A percentile compares a stretch with the other conserved stretches of the same genome.
These are phyloP conservation scores for Cryphonectria japonica DNA, from an alignment of 2,329 filamentous ascomycete species.

Conservation along the genomic window DNA sequence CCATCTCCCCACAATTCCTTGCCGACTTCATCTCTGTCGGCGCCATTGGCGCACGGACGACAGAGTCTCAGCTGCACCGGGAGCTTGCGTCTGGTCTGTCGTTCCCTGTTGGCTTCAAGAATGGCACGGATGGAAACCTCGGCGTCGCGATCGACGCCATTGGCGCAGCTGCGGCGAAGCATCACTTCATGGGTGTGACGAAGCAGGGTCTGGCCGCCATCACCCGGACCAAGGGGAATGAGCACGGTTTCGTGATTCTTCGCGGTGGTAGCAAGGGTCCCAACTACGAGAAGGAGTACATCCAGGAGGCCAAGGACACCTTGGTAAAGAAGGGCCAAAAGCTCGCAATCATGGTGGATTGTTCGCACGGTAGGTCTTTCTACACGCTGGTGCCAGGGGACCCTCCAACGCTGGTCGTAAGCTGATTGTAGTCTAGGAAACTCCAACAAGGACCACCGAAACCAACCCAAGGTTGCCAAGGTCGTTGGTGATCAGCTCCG, in stretches of 20 bases:
- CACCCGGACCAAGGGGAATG: slow-evolving; percentile 88
- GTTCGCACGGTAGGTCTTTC: slow-evolving; percentile 77
- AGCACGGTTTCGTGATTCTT: slow-evolving; percentile 96
- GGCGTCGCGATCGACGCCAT: slow-evolving; percentile 95
- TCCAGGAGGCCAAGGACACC: slow-evolving; percentile 77
- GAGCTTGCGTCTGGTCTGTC: slow-evolving; percentile 93
- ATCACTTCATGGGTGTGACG: slow-evolving; percentile 98
- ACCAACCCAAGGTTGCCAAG: slow-evolving; percentile 92
- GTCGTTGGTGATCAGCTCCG: slow-evolving; percentile 82
- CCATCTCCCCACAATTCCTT: slow-evolving; percentile 96
- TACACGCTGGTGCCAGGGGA: neutral
- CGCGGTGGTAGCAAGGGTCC: slow-evolving; percentile 89
- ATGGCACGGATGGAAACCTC: slow-evolving; percentile 92
- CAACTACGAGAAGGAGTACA: slow-evolving; percentile 88
- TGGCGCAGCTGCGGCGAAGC: slow-evolving; percentile 79
- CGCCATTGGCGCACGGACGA: slow-evolving; percentile 93
- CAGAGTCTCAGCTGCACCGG: slow-evolving; percentile 93
- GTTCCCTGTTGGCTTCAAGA: slow-evolving; percentile 99
- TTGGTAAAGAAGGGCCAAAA: slow-evolving; percentile 82
- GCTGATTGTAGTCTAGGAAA: slow-evolving; percentile 64
- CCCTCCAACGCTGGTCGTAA: neutral
- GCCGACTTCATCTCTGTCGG: slow-evolving; percentile 95
- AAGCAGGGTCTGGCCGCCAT: slow-evolving; percentile 97
- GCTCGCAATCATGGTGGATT: slow-evolving; percentile 96
- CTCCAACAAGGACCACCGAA: slow-evolving; percentile 95